Evolutionary conservation across 106 monocot species (phyloP), one percentile per base, ranked within the genome.

Genomic region (Narthecium ossifragum): DNA sequence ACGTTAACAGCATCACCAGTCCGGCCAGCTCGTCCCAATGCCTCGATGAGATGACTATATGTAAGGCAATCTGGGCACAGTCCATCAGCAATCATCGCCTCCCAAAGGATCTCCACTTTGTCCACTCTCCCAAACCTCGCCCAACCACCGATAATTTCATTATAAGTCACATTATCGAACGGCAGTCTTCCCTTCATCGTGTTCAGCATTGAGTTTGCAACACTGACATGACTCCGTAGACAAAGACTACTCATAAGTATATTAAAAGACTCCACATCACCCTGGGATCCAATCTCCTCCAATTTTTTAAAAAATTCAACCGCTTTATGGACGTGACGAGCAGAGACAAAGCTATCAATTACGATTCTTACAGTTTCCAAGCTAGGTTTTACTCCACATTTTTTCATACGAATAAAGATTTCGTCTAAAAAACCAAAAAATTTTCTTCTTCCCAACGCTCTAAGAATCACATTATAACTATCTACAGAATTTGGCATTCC

Each of bases 81-180:
- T 32, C 83, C 84, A 63, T 81, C 80, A 18, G 30, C 70, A 18
- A 55, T 51, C 87, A 98, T 90, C 53, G 58, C 65, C 6, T 6
- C 45, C 80, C 56, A 61, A 63, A 48, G 68, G 15, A 34, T 63
- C 57, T 98, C 81, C 22, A 86, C 73, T 60, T 81, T 87, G 33
- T 80, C 81, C 14, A 87, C 71, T 30, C 69, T 80, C 9, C 96
- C 96, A 22, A 78, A 61, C 46, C 61, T 98, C 2, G 96, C 83
- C 87, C 96, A 90, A 15, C 90, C 86, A 24, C 68, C 73, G 40
- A 96, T 79, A 34, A 96, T 71, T 60, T 56, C 78, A 81, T 96
- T 79, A 40, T 84, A 96, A 10, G 66, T 61, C 31, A 1, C 15
- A 25, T 23, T 75, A 71, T 80, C 64, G 30, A 71, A 77, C n/a